Conservation (phyloP, 2,329 filamentous ascomycete genomes). For the Saccharata proteae region DNA sequence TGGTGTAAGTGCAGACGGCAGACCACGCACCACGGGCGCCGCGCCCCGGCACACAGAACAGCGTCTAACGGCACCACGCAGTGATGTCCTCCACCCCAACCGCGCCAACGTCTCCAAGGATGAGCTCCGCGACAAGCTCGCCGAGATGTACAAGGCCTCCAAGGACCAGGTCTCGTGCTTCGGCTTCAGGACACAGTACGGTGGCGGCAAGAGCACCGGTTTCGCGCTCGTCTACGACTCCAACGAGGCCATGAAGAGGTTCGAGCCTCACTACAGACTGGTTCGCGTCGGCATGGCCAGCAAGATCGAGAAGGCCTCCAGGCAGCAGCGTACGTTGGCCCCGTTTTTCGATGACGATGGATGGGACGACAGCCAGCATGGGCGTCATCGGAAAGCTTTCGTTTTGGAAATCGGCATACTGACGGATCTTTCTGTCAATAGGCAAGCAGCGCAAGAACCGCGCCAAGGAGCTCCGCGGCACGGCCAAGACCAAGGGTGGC, state of each 20-base stretch:
- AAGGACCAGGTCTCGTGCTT: constrained; percentile 98
- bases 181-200: constrained; percentile 95
- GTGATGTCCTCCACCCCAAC: constrained; percentile 98
- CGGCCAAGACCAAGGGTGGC: constrained; percentile 94
- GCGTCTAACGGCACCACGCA: constrained; percentile 30
- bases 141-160: constrained; percentile 92
- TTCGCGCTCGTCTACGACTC: constrained; percentile 99
- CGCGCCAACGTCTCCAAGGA: constrained; percentile 98
- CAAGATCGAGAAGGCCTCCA: constrained; percentile 95
- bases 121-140: constrained; percentile 90
- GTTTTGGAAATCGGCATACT: too few relatives aligned
- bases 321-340: constrained; percentile 88
- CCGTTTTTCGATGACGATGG: background rate
- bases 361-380: background rate
- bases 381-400: too few relatives aligned
- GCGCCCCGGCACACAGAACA: constrained; percentile 7
- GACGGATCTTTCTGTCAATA: constrained; percentile 33
- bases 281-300: constrained; percentile 81
- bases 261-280: constrained; percentile 96
- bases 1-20: constrained; percentile 59
- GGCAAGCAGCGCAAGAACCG: constrained; percentile 99
- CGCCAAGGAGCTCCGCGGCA: constrained; percentile 95
- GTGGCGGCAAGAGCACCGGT: constrained; percentile 99
- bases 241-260: constrained; percentile 98
- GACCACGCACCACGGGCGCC: constrained; percentile 1